phyloP scores from a whole-genome alignment of 257 asterid genomes.

The Echium plantagineum region DNA sequence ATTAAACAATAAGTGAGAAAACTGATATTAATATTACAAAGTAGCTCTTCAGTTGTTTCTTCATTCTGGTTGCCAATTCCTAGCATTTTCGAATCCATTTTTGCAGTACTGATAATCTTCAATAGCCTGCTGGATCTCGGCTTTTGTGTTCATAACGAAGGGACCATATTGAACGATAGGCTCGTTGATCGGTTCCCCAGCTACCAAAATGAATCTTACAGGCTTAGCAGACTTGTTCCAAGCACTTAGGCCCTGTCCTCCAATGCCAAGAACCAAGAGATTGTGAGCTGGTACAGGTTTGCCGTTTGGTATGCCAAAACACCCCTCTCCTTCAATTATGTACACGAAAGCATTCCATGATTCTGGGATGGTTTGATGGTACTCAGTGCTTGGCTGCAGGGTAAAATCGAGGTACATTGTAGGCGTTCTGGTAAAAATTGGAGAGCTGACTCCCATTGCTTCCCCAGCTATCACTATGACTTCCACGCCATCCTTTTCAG shows the following conservation, averaged over 20 bases:
- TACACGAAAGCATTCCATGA: slow-evolving; percentile 77
- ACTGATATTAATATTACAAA: too few species aligned
- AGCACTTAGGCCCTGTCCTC: slow-evolving; percentile 69
- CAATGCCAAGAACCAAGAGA: slow-evolving; percentile 53
- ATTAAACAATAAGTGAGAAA: too few species aligned
- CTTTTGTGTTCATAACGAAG: slow-evolving; percentile 90
- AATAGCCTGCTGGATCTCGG: slow-evolving; percentile 62
- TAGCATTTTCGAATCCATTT: slow-evolving; percentile 90
- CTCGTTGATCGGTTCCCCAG: slow-evolving; percentile 78
- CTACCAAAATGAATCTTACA: slow-evolving; percentile 60
- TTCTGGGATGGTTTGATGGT: slow-evolving; percentile 57
- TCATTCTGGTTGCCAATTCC: slow-evolving; percentile 55
- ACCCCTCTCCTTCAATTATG: slow-evolving; percentile 69
- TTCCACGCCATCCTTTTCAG: slow-evolving; percentile 58
- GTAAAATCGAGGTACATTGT: slow-evolving; percentile 86
- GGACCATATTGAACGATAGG: slow-evolving; percentile 90
- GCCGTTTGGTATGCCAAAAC: slow-evolving; percentile 37
- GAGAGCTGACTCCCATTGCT: slow-evolving; percentile 80
- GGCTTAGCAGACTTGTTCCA: slow-evolving; percentile 56
- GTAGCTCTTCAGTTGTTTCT: too few species aligned
- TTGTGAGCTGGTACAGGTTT: slow-evolving; percentile 48
- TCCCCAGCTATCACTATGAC: slow-evolving; percentile 86
- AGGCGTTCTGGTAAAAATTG: slow-evolving; percentile 71
- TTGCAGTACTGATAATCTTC: slow-evolving; percentile 60
- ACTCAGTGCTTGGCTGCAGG: slow-evolving; percentile 36